A percentile compares a stretch with the other conserved stretches of the same genome.
phyloP scores from a whole-genome alignment of 441 rosid genomes.

The Viola pubescens region DNA sequence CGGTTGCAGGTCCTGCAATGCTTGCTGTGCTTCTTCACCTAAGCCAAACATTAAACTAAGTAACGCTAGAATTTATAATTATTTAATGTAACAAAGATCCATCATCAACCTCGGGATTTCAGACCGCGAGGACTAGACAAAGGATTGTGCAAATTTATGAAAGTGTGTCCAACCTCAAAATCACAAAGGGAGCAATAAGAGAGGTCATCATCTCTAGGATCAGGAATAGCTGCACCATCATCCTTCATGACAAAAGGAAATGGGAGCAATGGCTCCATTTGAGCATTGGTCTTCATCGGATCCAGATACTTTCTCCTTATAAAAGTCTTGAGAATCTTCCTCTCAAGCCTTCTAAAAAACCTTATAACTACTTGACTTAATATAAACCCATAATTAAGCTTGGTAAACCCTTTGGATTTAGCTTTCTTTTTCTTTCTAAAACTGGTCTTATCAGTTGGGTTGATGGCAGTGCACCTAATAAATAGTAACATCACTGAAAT shows the following conservation, averaged over 20 bases:
- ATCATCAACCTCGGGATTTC: neutral
- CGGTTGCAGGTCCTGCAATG: conserved; percentile 93
- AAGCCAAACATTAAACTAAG: neutral
- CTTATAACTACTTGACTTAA: conserved; percentile 65
- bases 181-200: conserved; percentile 82
- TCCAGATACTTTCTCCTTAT: conserved; percentile 78
- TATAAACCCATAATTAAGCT: conserved; percentile 62
- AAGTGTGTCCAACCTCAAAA: conserved; percentile 53
- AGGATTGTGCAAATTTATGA: neutral
- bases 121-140: no score
- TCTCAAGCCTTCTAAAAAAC: conserved; percentile 71
- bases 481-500: conserved; percentile 63
- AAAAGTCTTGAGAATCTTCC: conserved; percentile 67
- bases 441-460: conserved; percentile 80
- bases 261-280: conserved; percentile 73
- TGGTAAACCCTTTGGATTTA: conserved; percentile 40
- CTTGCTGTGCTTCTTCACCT: conserved; percentile 95
- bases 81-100: neutral
- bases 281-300: conserved; percentile 55
- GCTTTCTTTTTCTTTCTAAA: conserved; percentile 49
- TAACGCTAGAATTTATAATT: no score
- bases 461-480: conserved; percentile 71
- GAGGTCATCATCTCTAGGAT: conserved; percentile 62
- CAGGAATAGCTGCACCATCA: conserved; percentile 55
- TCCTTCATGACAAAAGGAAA: conserved; percentile 73